These are phyloP conservation scores for Ambrosia artemisiifolia DNA, from an alignment of 129 eudicot genomes.

Conservation along the genomic window DNA sequence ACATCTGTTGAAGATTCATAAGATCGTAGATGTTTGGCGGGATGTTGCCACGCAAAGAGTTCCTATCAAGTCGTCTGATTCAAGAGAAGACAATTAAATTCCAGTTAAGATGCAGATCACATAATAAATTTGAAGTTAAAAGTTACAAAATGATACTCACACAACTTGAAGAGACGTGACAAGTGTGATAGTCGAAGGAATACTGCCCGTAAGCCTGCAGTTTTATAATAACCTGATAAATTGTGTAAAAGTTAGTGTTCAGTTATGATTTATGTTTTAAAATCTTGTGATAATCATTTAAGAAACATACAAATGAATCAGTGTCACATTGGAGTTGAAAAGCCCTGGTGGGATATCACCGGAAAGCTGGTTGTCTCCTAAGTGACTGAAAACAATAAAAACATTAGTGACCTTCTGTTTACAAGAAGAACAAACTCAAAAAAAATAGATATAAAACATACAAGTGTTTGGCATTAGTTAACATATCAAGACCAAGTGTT, in stretches of 20 bases:
- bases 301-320: conserved; percentile 56
- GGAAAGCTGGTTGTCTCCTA: conserved; percentile 61
- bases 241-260: no score
- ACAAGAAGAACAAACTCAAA: neutral
- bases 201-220: conserved; percentile 38
- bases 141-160: conserved; percentile 26
- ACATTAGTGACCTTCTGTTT: neutral
- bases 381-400: conserved; percentile 42
- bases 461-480: conserved; percentile 55
- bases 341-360: conserved; percentile 52
- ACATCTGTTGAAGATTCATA: conserved; percentile 26
- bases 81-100: neutral
- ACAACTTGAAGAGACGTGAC: conserved; percentile 36
- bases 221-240: conserved; percentile 35
- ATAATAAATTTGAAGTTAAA: neutral
- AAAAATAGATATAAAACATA: conserved; percentile 17
- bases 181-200: conserved; percentile 39
- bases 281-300: no score
- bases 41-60: conserved; percentile 28
- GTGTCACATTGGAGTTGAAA: conserved; percentile 46
- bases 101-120: neutral
- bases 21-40: conserved; percentile 46
- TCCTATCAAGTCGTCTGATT: conserved; percentile 42
- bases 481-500: conserved; percentile 69
- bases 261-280: no score